phyloP scores from a whole-genome alignment of 345 rosid species.

The Salix caprea region DNA sequence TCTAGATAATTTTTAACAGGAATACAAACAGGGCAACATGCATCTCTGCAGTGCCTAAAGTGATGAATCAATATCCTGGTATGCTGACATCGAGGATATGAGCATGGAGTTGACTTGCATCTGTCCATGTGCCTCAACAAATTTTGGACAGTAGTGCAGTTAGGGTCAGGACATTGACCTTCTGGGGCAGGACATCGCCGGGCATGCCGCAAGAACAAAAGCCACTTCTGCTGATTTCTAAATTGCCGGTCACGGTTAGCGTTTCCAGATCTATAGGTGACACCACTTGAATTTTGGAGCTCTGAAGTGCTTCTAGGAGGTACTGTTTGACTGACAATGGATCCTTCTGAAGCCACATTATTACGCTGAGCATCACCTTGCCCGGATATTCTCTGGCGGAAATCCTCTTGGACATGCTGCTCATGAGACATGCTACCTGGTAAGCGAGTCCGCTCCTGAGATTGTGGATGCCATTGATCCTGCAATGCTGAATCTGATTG shows the following conservation, averaged over 20 bases:
- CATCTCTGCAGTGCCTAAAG: conserved; percentile 56
- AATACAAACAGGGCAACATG: conserved; percentile 82
- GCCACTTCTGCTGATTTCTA: conserved; percentile 78
- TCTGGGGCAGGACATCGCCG: conserved; percentile 70
- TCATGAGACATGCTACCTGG: conserved; percentile 48
- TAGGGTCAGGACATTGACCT: conserved; percentile 68
- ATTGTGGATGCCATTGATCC: conserved; percentile 60
- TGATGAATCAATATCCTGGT: conserved; percentile 65
- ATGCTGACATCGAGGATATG: conserved; percentile 70
- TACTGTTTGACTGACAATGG: conserved; percentile 40
- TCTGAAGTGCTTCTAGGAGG: conserved; percentile 45
- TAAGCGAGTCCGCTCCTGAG: conserved; percentile 47
- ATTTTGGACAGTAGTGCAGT: conserved; percentile 57
- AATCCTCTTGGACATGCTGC: conserved; percentile 72
- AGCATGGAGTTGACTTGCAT: conserved; percentile 54
- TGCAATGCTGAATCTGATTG: conserved; percentile 49
- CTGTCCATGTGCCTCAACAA: conserved; percentile 74
- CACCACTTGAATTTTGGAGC: conserved; percentile 39
- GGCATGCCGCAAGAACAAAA: conserved; percentile 84
- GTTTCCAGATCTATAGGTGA: conserved; percentile 46
- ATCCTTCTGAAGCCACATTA: conserved; percentile 56
- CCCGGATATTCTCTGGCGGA: conserved; percentile 58
- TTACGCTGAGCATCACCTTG: conserved; percentile 78
- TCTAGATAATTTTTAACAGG: conserved; percentile 61
- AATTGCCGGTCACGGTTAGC: conserved; percentile 55